Conservation (phyloP, 768 basidiomycete genomes). For the Auricularia sp. region DNA sequence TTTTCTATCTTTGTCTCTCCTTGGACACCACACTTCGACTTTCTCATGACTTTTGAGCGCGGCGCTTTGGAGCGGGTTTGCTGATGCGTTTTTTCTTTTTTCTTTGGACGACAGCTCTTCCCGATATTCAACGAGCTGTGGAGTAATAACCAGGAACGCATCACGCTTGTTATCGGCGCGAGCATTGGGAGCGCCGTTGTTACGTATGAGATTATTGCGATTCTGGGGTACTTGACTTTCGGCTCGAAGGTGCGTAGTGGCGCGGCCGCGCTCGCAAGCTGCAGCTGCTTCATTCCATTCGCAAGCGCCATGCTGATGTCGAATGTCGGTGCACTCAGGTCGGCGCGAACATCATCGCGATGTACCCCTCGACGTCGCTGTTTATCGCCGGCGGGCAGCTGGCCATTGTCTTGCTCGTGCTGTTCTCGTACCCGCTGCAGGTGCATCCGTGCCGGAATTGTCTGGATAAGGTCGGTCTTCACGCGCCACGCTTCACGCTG, state of each 20-base stretch:
- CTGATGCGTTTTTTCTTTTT: too few species aligned
- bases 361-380: slow-evolving; percentile 83
- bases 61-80: too few species aligned
- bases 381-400: slow-evolving; percentile 90
- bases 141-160: slow-evolving; percentile 65
- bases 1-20: too few species aligned
- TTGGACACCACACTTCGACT: too few species aligned
- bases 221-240: slow-evolving; percentile 90
- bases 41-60: too few species aligned
- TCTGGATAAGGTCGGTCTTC: slow-evolving; percentile 62
- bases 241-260: slow-evolving; percentile 68
- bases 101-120: slow-evolving; percentile 50
- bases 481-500: too few species aligned
- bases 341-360: slow-evolving; percentile 86
- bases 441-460: slow-evolving; percentile 89
- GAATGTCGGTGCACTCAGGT: too few species aligned
- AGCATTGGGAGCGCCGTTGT: slow-evolving; percentile 78
- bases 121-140: slow-evolving; percentile 88
- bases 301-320: not conserved
- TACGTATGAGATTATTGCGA: slow-evolving; percentile 79
- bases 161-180: slow-evolving; percentile 80
- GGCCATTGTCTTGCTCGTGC: slow-evolving; percentile 82
- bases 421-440: slow-evolving; percentile 91
- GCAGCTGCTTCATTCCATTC: too few species aligned
- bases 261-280: too few species aligned